These are phyloP conservation scores for Dissoconium aciculare DNA, from an alignment of 2,329 filamentous ascomycete species.

Conservation along the genomic window DNA sequence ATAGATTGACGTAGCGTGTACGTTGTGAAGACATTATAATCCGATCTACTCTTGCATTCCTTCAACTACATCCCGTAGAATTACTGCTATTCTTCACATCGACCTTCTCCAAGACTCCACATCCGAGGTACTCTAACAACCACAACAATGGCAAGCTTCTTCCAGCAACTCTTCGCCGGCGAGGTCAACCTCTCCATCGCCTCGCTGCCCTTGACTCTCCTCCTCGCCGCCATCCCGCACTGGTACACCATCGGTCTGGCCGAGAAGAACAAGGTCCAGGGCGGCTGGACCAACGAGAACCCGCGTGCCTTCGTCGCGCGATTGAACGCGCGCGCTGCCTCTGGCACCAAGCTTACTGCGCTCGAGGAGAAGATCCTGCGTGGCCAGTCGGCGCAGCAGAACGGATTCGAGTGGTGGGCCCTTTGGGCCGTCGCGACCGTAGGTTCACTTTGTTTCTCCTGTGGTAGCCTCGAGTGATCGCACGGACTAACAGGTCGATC, in stretches of 20 bases:
- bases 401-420: slow-evolving; percentile 3
- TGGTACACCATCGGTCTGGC: slow-evolving; percentile 3
- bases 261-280: slow-evolving; percentile 2
- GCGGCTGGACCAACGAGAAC: slow-evolving; percentile 4
- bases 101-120: too few relatives aligned
- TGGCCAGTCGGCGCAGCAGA: slow-evolving; percentile 3
- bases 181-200: slow-evolving; percentile 2
- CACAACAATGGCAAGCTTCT: neutral
- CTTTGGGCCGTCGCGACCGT: slow-evolving; percentile 2
- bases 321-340: slow-evolving; percentile 1
- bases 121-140: too few relatives aligned
- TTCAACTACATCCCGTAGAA: too few relatives aligned
- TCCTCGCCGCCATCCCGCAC: slow-evolving; percentile 1
- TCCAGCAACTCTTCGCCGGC: neutral
- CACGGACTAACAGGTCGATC: neutral
- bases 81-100: too few relatives aligned
- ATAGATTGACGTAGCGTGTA: too few relatives aligned
- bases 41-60: too few relatives aligned
- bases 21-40: too few relatives aligned
- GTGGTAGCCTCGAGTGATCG: neutral
- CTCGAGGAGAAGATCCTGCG: slow-evolving; percentile 1
- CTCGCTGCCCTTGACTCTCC: slow-evolving; percentile 1
- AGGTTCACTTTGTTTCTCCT: neutral
- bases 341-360: neutral
- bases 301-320: slow-evolving; percentile 3